Evolutionary conservation across 768 basidiomycete species (phyloP).

Genomic region (Phlebiopsis flavidoalba): DNA sequence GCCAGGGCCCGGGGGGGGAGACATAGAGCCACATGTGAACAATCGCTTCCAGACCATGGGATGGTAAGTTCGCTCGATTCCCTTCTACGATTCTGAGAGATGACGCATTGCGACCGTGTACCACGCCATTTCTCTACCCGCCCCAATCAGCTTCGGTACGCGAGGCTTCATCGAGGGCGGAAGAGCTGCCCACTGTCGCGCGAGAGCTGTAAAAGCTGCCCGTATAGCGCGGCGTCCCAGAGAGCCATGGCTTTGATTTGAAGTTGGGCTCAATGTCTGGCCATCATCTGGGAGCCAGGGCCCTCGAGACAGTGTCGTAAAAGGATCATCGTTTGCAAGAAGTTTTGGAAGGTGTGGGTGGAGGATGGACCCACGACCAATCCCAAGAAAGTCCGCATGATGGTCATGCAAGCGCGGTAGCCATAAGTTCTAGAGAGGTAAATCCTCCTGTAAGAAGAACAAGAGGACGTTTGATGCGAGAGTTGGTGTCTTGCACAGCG

Average conservation of each 20-base stretch:
- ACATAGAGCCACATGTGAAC: conserved; percentile 19
- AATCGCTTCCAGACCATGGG: conserved; percentile 19
- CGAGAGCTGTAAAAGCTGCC: conserved; percentile 12
- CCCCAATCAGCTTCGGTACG: conserved; percentile 59
- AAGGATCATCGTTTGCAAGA: neutral
- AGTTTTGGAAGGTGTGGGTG: conserved; percentile 39
- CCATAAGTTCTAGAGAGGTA: conserved; percentile 50
- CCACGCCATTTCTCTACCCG: conserved; percentile 61
- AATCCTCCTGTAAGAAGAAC: conserved; percentile 83
- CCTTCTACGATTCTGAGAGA: conserved; percentile 30
- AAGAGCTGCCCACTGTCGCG: conserved; percentile 14
- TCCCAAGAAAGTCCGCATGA: conserved; percentile 72
- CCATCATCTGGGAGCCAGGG: neutral
- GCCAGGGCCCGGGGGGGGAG: conserved; percentile 12
- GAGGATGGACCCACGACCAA: conserved; percentile 63
- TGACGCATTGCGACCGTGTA: conserved; percentile 55
- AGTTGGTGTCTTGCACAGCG: conserved; percentile 16
- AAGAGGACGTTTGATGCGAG: conserved; percentile 23
- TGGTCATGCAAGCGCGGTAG: conserved; percentile 43
- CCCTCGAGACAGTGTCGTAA: neutral
- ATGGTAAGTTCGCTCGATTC: conserved; percentile 8
- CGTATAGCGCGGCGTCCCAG: conserved; percentile 6
- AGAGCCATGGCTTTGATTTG: conserved; percentile 2
- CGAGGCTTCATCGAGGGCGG: conserved; percentile 24
- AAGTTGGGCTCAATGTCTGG: no score